Evolutionary conservation across 1,284 basidiomycete genomes (phyloP).

Genomic region (Fomitopsis schrenkii): DNA sequence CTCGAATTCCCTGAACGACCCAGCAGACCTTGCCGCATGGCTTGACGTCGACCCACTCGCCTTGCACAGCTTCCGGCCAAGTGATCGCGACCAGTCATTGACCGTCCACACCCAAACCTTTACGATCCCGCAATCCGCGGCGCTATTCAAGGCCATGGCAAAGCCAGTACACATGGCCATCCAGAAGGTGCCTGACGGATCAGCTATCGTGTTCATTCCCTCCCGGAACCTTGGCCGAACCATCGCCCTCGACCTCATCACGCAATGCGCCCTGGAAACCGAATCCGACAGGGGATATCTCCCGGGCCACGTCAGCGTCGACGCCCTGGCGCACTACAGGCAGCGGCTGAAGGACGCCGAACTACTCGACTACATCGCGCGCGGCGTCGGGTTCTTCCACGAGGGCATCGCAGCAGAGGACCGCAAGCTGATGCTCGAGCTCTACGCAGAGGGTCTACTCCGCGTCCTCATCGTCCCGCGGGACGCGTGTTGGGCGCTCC

Average conservation of each 20-base stretch:
- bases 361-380: constrained; percentile 76
- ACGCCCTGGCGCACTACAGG: constrained; percentile 61
- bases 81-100: constrained; percentile 81
- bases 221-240: constrained; percentile 78
- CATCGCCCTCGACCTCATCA: constrained; percentile 84
- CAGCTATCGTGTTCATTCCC: constrained; percentile 87
- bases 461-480: constrained; percentile 82
- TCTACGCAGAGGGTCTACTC: constrained; percentile 80
- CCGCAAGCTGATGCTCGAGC: constrained; percentile 73
- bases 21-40: constrained; percentile 82
- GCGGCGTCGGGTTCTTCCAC: constrained; percentile 89
- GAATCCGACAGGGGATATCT: constrained; percentile 74
- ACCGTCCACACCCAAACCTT: constrained; percentile 73
- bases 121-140: constrained; percentile 82
- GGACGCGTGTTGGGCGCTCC: constrained; percentile 85
- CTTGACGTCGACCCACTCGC: constrained; percentile 65
- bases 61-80: constrained; percentile 79
- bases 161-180: constrained; percentile 84
- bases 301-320: constrained; percentile 45
- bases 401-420: constrained; percentile 71
- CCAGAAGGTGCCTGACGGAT: constrained; percentile 38
- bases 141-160: constrained; percentile 88
- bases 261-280: constrained; percentile 78
- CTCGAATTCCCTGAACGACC: constrained; percentile 77
- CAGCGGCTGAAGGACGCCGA: constrained; percentile 59